phyloP scores from a whole-genome alignment of 495 filamentous ascomycete genomes.

The Choiromyces venosus region DNA sequence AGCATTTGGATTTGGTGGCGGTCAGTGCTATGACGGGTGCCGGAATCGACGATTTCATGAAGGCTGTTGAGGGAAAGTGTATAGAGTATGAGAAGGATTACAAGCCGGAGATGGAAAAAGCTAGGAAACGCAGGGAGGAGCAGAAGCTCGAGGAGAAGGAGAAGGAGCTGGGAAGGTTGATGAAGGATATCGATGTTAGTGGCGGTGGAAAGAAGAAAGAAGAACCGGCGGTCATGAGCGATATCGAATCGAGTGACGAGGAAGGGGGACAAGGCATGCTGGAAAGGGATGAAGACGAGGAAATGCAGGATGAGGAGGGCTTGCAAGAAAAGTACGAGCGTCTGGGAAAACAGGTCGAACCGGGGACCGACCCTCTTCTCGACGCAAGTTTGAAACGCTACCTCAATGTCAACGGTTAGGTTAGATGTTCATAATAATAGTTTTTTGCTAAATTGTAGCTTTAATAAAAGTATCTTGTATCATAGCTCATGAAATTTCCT shows the following conservation, averaged over 20 bases:
- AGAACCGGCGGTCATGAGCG: slow-evolving; percentile 54
- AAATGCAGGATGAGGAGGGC: slow-evolving; percentile 52
- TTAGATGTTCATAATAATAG: slow-evolving; percentile 17
- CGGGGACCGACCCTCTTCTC: slow-evolving; percentile 33
- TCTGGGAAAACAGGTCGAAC: slow-evolving; percentile 49
- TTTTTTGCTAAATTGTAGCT: slow-evolving; percentile 12
- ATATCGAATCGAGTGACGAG: slow-evolving; percentile 55
- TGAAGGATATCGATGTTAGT: slow-evolving; percentile 85
- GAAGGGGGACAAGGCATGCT: slow-evolving; percentile 48
- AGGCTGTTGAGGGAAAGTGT: slow-evolving; percentile 75
- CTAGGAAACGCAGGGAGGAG: slow-evolving; percentile 67
- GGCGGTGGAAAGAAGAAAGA: slow-evolving; percentile 45
- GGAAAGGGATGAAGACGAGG: slow-evolving; percentile 50
- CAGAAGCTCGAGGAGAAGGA: slow-evolving; percentile 63
- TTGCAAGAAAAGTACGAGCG: slow-evolving; percentile 58
- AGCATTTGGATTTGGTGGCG: slow-evolving; percentile 81
- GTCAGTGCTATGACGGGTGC: slow-evolving; percentile 90
- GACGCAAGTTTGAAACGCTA: slow-evolving; percentile 60
- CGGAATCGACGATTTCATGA: slow-evolving; percentile 88
- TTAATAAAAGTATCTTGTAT: slow-evolving; percentile 6
- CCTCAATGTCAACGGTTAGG: slow-evolving; percentile 42
- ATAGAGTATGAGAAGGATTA: slow-evolving; percentile 90
- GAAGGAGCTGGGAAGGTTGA: slow-evolving; percentile 79
- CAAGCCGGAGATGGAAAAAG: slow-evolving; percentile 78
- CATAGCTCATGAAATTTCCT: slow-evolving; percentile 14